Evolutionary conservation across 108 stramenopile species (phyloP), one percentile per base, ranked within the genome.

Genomic region (Aurantiochytrium sp.): DNA sequence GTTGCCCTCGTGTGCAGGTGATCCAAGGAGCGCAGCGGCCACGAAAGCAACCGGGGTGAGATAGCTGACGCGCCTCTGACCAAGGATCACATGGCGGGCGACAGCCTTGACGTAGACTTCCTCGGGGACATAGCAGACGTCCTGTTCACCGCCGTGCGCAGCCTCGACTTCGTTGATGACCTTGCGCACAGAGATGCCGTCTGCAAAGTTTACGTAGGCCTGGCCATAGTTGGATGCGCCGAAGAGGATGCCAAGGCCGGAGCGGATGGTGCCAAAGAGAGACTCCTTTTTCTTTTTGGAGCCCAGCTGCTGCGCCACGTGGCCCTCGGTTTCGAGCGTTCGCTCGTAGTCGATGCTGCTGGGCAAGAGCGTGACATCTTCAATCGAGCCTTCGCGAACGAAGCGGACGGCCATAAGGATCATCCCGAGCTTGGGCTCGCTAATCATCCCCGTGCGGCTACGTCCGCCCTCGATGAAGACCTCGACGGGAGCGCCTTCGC

Each of bases 311-410:
- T 83, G 76, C 19, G 45, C 76, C 8, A 83, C 76, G 51, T 83
- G 76, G 4, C 76, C 51, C 23, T 53, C 28, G 6, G 76, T 83
- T 45, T 83, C 76, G 23, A 83, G 51, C n/a, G 76, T 35, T 35
- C 76, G 76, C 51, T 83, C 76, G 28, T 83, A 83, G 23, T 83
- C 76, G 51, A 83, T 83, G 28, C 76, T 83, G n/a, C 49, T 53
- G n/a, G 76, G 76, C 45, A 83, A 12, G 45, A 83, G 76, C 76
- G 51, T 53, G 25, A 83, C 76, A 45, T 83, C 76, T 6, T 83
- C 1, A 8, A 83, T 2, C 19, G 76, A 83, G 14, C 76, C 76
- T 18, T 83, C 76, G 49, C 76, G 76, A 6, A 83, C 76, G n/a
- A 83, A 83, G 19, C 76, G 45, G 12, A 83, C 76, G 51, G 76